Base-by-base conservation (phyloP, 164 flowering plant genomes). In the Taxillus chinensis region DNA sequence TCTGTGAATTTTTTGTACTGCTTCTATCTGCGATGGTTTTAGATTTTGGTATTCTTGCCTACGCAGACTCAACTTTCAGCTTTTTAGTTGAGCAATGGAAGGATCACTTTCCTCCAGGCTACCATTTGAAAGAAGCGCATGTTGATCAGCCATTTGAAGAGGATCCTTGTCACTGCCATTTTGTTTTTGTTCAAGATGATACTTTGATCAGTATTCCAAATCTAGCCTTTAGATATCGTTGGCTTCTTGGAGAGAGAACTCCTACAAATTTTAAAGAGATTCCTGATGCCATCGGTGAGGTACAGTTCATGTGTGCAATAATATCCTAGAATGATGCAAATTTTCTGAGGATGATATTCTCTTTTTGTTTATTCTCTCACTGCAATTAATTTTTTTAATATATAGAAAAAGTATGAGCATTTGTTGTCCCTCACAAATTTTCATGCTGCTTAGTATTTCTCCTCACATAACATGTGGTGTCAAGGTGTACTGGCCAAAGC, bases 401-500 rank as follows among this genome's bases (percentile, higher is more conserved):
- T 11, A 7, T 4, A 8, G 51, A 48, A 48, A 11, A 7, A 48
- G 1, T 0, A 12, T 9, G 39, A 6, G 7, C 14, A 37, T 54
- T 15, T 55, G 13, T 59, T 27, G 64, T 16, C 41, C 10, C 10
- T 42, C 39, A 11, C 17, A 27, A 17, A 6, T 43, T 27, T 39
- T 46, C 8, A 38, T 55, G 27, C 3, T 60, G 43, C 45, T 62
- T 56, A 45, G 5, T 52, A 39, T 14, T 4, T 6, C 65, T 64
- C 50, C 51, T 51, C 48, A 53, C 53, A 40, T 60, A 13, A 39
- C 63, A 38, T 70, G 39, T 70, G 43, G 53, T 78, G 40, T 39
- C 55, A 71, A 95, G 99, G 86, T 81, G 14, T 95, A 87, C 73
- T 82, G 84, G 86, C 97, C 99, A 64, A 91, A 82, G 73, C 86